phyloP scores from a whole-genome alignment of 129 eudicot genomes.

The Chrysanthemum seticuspe region DNA sequence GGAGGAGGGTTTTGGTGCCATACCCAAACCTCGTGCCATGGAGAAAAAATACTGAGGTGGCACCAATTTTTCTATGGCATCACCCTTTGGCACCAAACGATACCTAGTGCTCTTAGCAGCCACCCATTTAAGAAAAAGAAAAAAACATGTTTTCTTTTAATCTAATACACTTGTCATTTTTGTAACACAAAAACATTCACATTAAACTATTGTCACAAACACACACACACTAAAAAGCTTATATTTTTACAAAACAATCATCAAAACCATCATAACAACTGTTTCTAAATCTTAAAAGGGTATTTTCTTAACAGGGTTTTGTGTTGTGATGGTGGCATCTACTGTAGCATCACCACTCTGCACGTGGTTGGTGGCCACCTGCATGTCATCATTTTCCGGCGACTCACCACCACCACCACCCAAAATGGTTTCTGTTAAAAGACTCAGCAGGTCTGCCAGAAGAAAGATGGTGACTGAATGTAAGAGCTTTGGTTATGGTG shows the following conservation, averaged over 20 bases:
- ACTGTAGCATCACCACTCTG: conserved; percentile 25
- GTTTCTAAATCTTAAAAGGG: background rate
- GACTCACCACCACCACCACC: conserved; percentile 17
- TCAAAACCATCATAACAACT: background rate
- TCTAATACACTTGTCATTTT: background rate
- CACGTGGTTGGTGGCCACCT: conserved; percentile 38
- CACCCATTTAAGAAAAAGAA: conserved; percentile 16
- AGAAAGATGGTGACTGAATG: conserved; percentile 15
- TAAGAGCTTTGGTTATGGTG: conserved; percentile 6
- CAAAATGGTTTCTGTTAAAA: background rate
- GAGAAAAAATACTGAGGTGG: too few species aligned
- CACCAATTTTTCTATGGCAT: too few species aligned
- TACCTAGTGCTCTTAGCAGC: too few species aligned
- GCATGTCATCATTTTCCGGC: conserved; percentile 36
- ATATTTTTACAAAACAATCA: too few species aligned
- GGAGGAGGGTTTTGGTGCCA: too few species aligned
- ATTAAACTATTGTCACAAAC: background rate
- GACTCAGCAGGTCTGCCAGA: conserved; percentile 31
- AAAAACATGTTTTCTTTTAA: background rate
- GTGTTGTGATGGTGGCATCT: conserved; percentile 17
- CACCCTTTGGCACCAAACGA: too few species aligned
- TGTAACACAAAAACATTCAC: background rate
- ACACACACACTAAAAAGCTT: background rate
- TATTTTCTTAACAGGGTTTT: background rate
- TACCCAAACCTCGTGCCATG: too few species aligned